Base-by-base conservation (phyloP, 2,329 filamentous ascomycete genomes). In the Cadophora malorum region DNA sequence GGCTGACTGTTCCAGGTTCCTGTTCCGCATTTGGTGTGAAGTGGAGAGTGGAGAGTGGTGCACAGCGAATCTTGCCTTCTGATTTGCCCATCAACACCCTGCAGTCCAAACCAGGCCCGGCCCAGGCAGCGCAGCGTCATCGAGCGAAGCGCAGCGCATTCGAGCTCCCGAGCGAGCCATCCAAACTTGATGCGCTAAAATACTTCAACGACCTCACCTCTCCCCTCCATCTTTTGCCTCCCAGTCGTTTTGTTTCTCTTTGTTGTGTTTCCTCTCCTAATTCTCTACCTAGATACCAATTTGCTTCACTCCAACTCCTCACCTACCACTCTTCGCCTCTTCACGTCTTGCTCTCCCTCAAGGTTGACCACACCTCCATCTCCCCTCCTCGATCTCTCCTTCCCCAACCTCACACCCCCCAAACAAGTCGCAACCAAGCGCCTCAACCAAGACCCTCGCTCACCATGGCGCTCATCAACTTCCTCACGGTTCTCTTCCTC, bases 391-490 rank as follows among this genome's bases (percentile, higher is more conserved):
- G 38, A 64, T 56, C 64, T 63, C 65, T 45, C 49, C 64, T 66
- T 56, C 52, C 28, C 55, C 61, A 50, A 38, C 41, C 21, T 53
- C 45, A 6, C 25, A 55, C 31, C 25, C 9, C 47, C 35, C 31
- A 10, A 35, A 14, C 21, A 35, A 60, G 10, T 35, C 52, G n/a
- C 23, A 49, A 19, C 4, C 41, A 10, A 45, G 9, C 41, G 79
- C 19, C 25, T 9, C 64, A 28, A 68, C 2, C 45, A 9, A 28
- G 28, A 28, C 28, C 19, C n/a, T 21, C 10, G 12, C 19, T 49
- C 45, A 49, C 21, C 67, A 72, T 70, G 70, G 56, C 69, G 21
- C 55, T 19, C 25, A 19, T 63, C 41, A 19, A 52, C 33, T 61
- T 50, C 19, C 45, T 64, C 41, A 33, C 38, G 28, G 47, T 70